A percentile compares a stretch with the other conserved stretches of the same genome.
phyloP scores from a whole-genome alignment of 495 filamentous ascomycete species.

The Aspergillus heteromorphus region DNA sequence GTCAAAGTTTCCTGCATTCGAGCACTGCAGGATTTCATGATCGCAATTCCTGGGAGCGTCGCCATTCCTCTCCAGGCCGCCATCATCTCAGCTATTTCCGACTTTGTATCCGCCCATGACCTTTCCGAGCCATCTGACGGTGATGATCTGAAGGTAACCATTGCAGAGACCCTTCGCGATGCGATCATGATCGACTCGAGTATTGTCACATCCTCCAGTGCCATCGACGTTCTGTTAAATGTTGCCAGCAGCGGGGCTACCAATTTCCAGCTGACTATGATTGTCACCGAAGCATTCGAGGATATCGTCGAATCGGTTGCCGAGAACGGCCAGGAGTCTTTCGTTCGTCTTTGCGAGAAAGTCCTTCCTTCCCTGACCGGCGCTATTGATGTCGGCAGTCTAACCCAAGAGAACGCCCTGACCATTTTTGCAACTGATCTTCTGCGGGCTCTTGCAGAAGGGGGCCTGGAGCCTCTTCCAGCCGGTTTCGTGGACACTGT shows the following conservation, averaged over 20 bases:
- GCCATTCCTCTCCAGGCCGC: conserved; percentile 60
- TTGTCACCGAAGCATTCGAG: conserved; percentile 87
- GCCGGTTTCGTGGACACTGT: conserved; percentile 76
- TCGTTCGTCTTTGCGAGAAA: conserved; percentile 76
- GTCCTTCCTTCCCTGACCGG: conserved; percentile 82
- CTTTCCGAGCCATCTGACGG: conserved; percentile 74
- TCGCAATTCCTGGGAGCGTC: conserved; percentile 46
- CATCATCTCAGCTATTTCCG: conserved; percentile 70
- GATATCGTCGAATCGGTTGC: conserved; percentile 67
- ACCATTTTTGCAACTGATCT: conserved; percentile 82
- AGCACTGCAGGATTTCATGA: conserved; percentile 76
- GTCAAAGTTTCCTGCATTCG: conserved; percentile 91
- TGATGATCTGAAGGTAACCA: conserved; percentile 84
- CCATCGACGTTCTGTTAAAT: conserved; percentile 81
- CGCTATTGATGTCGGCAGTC: conserved; percentile 78
- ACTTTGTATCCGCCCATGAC: conserved; percentile 72
- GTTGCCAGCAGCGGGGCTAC: conserved; percentile 80
- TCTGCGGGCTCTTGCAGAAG: conserved; percentile 70
- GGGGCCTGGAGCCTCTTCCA: conserved; percentile 78
- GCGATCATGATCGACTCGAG: conserved; percentile 72
- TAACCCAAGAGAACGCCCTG: conserved; percentile 78
- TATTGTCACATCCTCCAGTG: conserved; percentile 63
- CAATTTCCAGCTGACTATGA: conserved; percentile 78
- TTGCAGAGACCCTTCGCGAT: conserved; percentile 82
- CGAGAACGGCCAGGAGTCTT: conserved; percentile 59